Conservation (phyloP, 257 asterid species). For the Ballota nigra region DNA sequence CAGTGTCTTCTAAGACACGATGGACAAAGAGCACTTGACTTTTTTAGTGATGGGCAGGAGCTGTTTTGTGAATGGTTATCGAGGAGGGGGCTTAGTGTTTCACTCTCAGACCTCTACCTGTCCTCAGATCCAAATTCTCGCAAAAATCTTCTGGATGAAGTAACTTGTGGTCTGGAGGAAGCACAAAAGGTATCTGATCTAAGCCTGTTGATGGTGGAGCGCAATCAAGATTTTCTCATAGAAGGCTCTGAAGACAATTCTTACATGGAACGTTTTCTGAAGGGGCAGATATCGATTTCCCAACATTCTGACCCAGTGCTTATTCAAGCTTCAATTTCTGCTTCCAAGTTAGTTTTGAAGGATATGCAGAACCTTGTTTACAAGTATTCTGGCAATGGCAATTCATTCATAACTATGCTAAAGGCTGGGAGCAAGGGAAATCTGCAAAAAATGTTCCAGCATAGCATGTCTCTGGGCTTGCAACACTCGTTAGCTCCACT, state of each 20-base stretch:
- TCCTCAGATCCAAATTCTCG: slow-evolving; percentile 55
- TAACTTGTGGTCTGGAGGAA: slow-evolving; percentile 69
- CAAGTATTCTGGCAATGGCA: slow-evolving; percentile 47
- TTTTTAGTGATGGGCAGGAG: slow-evolving; percentile 62
- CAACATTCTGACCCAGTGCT: slow-evolving; percentile 58
- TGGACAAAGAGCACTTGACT: slow-evolving; percentile 44
- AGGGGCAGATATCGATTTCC: slow-evolving; percentile 36
- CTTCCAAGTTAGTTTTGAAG: slow-evolving; percentile 59
- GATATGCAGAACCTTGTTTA: slow-evolving; percentile 72
- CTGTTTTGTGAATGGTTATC: slow-evolving; percentile 87
- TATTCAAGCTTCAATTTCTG: slow-evolving; percentile 67
- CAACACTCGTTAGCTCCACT: slow-evolving; percentile 74
- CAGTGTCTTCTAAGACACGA: slow-evolving; percentile 50
- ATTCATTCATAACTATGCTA: slow-evolving; percentile 73
- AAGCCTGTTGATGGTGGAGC: slow-evolving; percentile 53
- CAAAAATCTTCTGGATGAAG: slow-evolving; percentile 61
- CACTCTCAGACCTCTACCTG: slow-evolving; percentile 76
- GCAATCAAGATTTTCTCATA: slow-evolving; percentile 48
- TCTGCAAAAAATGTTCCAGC: slow-evolving; percentile 79
- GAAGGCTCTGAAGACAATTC: slow-evolving; percentile 47
- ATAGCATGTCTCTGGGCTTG: slow-evolving; percentile 88
- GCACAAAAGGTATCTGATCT: slow-evolving; percentile 63
- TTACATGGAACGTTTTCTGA: slow-evolving; percentile 29
- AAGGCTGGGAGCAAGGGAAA: slow-evolving; percentile 99
- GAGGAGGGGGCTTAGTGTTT: slow-evolving; percentile 79